These are phyloP conservation scores for Lavandula angustifolia DNA, from an alignment of 257 asterid species.

Conservation along the genomic window DNA sequence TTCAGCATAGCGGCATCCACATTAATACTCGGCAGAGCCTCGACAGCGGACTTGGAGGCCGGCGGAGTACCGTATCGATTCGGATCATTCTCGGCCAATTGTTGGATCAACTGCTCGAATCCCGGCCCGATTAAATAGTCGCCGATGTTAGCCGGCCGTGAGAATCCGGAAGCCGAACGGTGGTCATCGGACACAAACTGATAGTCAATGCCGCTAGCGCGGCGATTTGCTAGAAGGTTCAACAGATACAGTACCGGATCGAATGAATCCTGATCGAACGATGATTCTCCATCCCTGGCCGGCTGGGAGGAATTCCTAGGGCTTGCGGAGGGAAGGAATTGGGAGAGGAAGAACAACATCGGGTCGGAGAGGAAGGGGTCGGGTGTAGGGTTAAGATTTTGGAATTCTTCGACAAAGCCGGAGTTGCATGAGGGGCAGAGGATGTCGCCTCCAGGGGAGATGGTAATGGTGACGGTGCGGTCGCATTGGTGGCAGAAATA, in stretches of 20 bases:
- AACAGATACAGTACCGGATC: conserved; percentile 50
- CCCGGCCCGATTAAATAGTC: conserved; percentile 76
- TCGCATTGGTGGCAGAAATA: conserved; percentile 81
- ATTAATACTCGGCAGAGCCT: conserved; percentile 45
- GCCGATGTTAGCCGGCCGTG: conserved; percentile 48
- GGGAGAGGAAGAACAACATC: conserved; percentile 40
- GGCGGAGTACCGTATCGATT: conserved; percentile 76
- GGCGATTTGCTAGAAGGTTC: conserved; percentile 47
- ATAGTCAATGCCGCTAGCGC: conserved; percentile 58
- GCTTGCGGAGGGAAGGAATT: conserved; percentile 34
- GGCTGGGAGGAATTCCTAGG: conserved; percentile 30
- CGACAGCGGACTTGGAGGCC: conserved; percentile 59
- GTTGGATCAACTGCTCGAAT: conserved; percentile 74
- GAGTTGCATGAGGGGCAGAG: conserved; percentile 69
- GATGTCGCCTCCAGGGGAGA: conserved; percentile 52
- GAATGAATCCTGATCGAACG: conserved; percentile 40
- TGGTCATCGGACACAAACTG: conserved; percentile 53
- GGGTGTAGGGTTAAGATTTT: conserved; percentile 41
- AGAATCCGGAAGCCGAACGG: conserved; percentile 30
- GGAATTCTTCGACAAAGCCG: conserved; percentile 67
- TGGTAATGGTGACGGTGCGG: conserved; percentile 53
- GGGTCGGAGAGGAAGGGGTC: conserved; percentile 43
- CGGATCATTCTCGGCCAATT: conserved; percentile 78
- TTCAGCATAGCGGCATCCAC: conserved; percentile 55
- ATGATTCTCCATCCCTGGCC: conserved; percentile 25